A percentile compares a stretch with the other conserved stretches of the same genome.
Evolutionary conservation across 225 moss, liverwort and hornwort species (phyloP).

Genomic region (Anthoceros angustus): DNA sequence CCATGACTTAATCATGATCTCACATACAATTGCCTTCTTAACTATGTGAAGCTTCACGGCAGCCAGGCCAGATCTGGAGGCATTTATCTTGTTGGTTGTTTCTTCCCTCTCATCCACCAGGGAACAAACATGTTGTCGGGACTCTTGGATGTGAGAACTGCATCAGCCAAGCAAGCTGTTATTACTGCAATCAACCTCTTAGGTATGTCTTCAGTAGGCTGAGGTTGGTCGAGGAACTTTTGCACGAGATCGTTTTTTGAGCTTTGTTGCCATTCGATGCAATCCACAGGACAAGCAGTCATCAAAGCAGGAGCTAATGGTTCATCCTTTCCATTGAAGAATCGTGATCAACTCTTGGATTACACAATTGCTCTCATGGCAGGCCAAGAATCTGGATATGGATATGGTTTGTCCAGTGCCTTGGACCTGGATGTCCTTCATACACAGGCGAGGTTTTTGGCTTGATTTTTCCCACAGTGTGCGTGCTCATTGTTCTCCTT

Average conservation of each 20-base stretch:
- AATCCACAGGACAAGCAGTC: conserved; percentile 72
- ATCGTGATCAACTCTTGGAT: conserved; percentile 89
- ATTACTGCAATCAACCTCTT: conserved; percentile 89
- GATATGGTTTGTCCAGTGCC: conserved; percentile 54
- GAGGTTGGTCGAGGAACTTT: background rate
- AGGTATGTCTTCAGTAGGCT: conserved; percentile 23
- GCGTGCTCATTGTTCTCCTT: background rate
- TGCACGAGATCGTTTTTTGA: conserved; percentile 2
- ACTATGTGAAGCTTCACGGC: background rate
- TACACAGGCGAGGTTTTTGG: conserved; percentile 50
- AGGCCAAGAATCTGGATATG: conserved; percentile 70
- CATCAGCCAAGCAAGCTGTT: conserved; percentile 94
- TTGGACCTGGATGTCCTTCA: conserved; percentile 70
- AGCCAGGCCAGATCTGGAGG: background rate
- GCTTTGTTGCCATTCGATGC: conserved; percentile 7
- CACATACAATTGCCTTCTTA: background rate
- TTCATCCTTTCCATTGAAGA: conserved; percentile 76
- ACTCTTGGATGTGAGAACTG: conserved; percentile 69
- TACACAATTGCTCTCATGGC: conserved; percentile 95
- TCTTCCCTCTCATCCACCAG: conserved; percentile 15
- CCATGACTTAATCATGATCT: background rate
- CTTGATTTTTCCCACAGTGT: background rate
- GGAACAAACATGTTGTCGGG: conserved; percentile 96
- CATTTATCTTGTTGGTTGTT: too few species aligned
- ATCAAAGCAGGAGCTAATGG: conserved; percentile 80